Percentiles rank a stretch among this genome's conserved stretches.
Conservation (phyloP, 78 protist species). For the Dictyostelium purpureum region DNA sequence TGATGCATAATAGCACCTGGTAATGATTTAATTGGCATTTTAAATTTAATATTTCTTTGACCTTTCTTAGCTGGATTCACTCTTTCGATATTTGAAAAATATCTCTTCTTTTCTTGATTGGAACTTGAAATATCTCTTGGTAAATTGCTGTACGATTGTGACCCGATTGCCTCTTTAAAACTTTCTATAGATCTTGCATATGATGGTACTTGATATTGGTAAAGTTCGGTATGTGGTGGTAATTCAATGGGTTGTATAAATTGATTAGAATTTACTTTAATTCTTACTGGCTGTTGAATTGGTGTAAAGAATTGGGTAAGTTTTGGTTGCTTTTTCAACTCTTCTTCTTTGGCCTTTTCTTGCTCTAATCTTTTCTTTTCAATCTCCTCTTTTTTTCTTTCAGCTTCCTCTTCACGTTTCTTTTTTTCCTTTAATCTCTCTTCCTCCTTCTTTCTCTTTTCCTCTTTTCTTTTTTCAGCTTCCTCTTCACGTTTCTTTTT, state of each 20-base stretch:
- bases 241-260: constrained; percentile 67
- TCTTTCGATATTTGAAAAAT: background rate
- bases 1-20: constrained; percentile 42
- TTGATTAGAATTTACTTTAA: background rate
- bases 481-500: background rate
- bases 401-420: background rate
- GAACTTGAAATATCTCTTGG: background rate
- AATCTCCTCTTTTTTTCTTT: background rate
- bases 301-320: constrained; percentile 35
- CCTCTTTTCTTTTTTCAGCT: constrained; percentile 9
- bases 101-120: background rate
- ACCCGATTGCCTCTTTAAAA: background rate
- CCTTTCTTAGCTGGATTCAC: background rate
- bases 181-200: background rate
- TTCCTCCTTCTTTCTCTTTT: constrained; percentile 10
- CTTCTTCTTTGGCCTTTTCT: background rate
- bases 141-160: too few species aligned
- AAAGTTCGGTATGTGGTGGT: constrained; percentile 16
- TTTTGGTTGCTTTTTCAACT: constrained; percentile 44
- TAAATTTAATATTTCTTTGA: constrained; percentile 15
- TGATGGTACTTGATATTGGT: background rate
- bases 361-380: background rate
- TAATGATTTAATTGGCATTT: constrained; percentile 5
- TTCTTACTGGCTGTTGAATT: background rate
- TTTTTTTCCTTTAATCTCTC: constrained; percentile 21